Conservation (phyloP, 1,284 basidiomycete species). For the Leccinum fuscescens region DNA sequence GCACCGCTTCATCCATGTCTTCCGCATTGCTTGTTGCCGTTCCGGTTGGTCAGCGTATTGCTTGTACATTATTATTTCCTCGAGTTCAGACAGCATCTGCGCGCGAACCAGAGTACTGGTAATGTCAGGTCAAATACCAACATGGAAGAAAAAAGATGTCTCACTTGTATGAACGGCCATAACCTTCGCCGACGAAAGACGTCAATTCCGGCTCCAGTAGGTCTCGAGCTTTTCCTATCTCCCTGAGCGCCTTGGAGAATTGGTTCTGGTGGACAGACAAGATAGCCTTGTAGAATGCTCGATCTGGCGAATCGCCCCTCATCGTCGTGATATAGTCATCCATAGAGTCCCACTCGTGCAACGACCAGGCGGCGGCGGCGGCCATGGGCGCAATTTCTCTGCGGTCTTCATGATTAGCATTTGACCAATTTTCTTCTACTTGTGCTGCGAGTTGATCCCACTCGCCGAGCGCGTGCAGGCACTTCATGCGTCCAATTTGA, state of each 20-base stretch:
- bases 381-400: conserved; percentile 95
- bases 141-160: conserved; percentile 24
- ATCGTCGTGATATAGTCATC: conserved; percentile 96
- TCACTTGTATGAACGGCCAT: conserved; percentile 94
- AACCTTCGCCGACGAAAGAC: conserved; percentile 92
- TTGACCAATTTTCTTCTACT: conserved; percentile 89
- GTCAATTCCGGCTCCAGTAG: conserved; percentile 90
- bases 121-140: conserved; percentile 12
- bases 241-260: conserved; percentile 85
- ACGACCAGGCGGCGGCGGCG: conserved; percentile 94
- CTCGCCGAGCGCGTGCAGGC: conserved; percentile 95
- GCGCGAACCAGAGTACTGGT: conserved; percentile 91
- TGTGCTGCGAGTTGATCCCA: conserved; percentile 92
- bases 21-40: conserved; percentile 80
- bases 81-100: conserved; percentile 97
- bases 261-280: conserved; percentile 95
- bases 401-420: conserved; percentile 81
- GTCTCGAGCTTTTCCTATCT: conserved; percentile 95
- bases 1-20: conserved; percentile 94
- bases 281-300: conserved; percentile 96
- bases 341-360: conserved; percentile 98
- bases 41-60: conserved; percentile 93
- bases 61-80: conserved; percentile 98
- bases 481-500: conserved; percentile 90
- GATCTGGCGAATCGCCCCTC: conserved; percentile 91